Evolutionary conservation across 2,329 filamentous ascomycete species (phyloP), one percentile per base, ranked within the genome.

Genomic region (Stachybotrys chartarum): DNA sequence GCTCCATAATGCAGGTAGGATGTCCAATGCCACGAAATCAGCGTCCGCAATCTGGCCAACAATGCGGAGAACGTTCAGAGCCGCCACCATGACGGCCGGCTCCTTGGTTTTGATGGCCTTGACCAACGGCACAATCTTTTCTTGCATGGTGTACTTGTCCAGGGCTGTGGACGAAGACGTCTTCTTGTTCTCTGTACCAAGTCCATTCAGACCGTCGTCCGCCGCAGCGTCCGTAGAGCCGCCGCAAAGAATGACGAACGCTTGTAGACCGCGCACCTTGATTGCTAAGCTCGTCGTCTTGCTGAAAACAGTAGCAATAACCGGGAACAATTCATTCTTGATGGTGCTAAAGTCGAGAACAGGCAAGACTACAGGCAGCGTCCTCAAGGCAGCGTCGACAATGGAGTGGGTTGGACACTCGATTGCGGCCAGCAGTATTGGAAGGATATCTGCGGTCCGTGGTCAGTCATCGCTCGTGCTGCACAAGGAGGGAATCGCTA

Each of bases 121-220:
- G 58, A 99, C 79, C 5, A 97, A 75, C 0, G 94, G 94, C 0
- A 97, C 83, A 39, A 99, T 89, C 75, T 97, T 97, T 68, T 99
- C 94, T 69, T 99, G 94, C 75, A 99, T 93, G 0, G 94, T 97
- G 67, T 94, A 97, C 70, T 97, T 97, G 75, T 99, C 94, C 31
- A 99, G 77, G 3, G 93, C 92, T 2, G 85, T 91, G 1, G 87
- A 87, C 1, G 83, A 88, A 4, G 81, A 82, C 2, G 80, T 75
- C 66, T 86, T 86, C 56, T 82, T 80, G 64, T 81, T 83, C 52
- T 81, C 76, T 60, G 81, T 71, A 47, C 74, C 65, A 66, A 92
- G 76, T 0, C 91, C 91, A 60, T 90, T 87, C 3, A 97, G 78
- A 5, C 90, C 92, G 67, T 94, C 90, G 42, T 76, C 75, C 1